Percentiles rank a stretch among this genome's conserved stretches.
Conservation (phyloP, 129 eudicot species). For the Erigeron canadensis region DNA sequence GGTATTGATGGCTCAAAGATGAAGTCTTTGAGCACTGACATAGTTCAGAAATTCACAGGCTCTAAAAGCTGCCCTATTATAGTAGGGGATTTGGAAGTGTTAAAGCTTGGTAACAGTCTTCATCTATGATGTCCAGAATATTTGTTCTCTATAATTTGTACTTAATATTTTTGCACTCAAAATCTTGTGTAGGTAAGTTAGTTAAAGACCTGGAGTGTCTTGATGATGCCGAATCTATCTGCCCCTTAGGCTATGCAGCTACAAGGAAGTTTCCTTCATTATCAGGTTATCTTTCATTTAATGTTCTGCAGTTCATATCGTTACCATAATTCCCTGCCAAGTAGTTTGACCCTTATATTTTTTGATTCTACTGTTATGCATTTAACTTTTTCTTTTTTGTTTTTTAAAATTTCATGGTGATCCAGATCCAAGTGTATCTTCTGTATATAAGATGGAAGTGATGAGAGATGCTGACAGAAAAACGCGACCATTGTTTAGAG, state of each 20-base stretch:
- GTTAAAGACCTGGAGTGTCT: conserved; percentile 51
- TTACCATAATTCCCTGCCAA: background rate
- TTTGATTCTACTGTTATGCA: conserved; percentile 1
- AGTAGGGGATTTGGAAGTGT: conserved; percentile 63
- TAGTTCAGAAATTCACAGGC: conserved; percentile 40
- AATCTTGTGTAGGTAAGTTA: conserved; percentile 56
- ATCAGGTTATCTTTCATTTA: conserved; percentile 46
- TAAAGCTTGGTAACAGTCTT: conserved; percentile 60
- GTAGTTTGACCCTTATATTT: background rate
- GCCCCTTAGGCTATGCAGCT: conserved; percentile 85
- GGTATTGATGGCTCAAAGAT: conserved; percentile 41
- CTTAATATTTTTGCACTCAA: conserved; percentile 1
- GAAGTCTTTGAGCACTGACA: conserved; percentile 35
- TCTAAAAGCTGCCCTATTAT: conserved; percentile 50
- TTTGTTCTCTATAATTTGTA: conserved; percentile 5
- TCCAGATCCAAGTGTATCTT: conserved; percentile 57
- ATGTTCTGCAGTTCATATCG: background rate
- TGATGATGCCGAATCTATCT: conserved; percentile 47
- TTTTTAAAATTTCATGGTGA: conserved; percentile 12
- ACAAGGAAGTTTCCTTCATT: conserved; percentile 71
- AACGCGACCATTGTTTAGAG: conserved; percentile 63
- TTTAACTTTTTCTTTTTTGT: conserved; percentile 1
- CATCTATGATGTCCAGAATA: background rate
- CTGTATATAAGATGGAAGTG: conserved; percentile 77
- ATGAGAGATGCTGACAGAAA: conserved; percentile 60